Percentiles rank a stretch among this genome's conserved stretches.
Conservation (phyloP, 2,329 filamentous ascomycete species). For the Hirsutella thompsonii region DNA sequence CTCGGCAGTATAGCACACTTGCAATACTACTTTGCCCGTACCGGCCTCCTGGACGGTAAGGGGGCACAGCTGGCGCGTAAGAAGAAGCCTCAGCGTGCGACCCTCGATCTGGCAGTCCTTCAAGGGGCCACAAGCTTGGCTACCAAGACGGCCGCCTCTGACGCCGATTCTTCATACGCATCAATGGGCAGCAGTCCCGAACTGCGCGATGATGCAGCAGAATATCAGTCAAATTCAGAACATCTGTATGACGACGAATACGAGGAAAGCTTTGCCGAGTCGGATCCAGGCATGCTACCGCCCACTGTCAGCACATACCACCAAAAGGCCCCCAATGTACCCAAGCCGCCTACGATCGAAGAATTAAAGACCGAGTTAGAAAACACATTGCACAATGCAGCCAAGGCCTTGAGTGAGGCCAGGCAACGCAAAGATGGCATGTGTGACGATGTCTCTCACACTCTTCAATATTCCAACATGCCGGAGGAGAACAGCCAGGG, state of each 20-base stretch:
- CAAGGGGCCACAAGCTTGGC: slow-evolving; percentile 16
- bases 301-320: slow-evolving; percentile 95
- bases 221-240: slow-evolving; percentile 30
- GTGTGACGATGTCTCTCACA: slow-evolving; percentile 14
- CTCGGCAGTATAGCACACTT: slow-evolving; percentile 92
- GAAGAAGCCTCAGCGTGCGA: slow-evolving; percentile 45
- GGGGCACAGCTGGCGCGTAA: slow-evolving; percentile 73
- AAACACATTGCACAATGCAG: slow-evolving; percentile 55
- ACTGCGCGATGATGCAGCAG: slow-evolving; percentile 25
- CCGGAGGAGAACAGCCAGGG: slow-evolving; percentile 40
- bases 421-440: slow-evolving; percentile 22
- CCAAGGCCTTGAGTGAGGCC: slow-evolving; percentile 52
- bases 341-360: slow-evolving; percentile 70
- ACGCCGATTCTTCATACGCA: slow-evolving; percentile 46
- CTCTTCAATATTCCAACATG: slow-evolving; percentile 22
- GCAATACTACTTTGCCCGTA: slow-evolving; percentile 96
- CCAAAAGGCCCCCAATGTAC: slow-evolving; percentile 65
- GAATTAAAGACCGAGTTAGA: slow-evolving; percentile 60
- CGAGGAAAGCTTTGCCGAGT: slow-evolving; percentile 46
- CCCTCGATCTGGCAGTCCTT: slow-evolving; percentile 44
- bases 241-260: slow-evolving; percentile 32
- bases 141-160: slow-evolving; percentile 29
- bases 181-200: slow-evolving; percentile 49
- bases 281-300: slow-evolving; percentile 73
- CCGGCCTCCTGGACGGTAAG: slow-evolving; percentile 85